These are phyloP conservation scores for Umbelopsis vinacea DNA, from an alignment of 192 early-diverging fungal genomes.

Conservation along the genomic window DNA sequence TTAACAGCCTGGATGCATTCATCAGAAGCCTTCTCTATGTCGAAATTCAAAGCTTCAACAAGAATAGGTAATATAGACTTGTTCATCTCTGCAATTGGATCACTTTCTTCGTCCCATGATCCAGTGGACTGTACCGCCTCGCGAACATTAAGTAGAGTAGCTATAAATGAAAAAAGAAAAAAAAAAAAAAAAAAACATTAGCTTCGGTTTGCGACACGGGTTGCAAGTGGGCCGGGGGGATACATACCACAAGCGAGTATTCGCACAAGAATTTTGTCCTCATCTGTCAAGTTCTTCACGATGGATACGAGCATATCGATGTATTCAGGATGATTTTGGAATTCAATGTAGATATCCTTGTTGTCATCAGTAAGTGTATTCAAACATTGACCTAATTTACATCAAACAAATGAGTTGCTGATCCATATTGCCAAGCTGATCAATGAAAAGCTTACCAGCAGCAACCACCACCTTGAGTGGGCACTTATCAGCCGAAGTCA, in stretches of 20 bases:
- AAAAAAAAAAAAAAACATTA: too few species aligned
- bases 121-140: slow-evolving; percentile 42
- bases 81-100: slow-evolving; percentile 46
- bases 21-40: slow-evolving; percentile 54
- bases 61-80: slow-evolving; percentile 52
- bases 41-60: slow-evolving; percentile 46
- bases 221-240: too few species aligned
- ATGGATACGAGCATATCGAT: slow-evolving; percentile 55
- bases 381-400: slow-evolving; percentile 62
- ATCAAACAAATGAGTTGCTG: too few species aligned
- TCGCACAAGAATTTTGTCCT: slow-evolving; percentile 67
- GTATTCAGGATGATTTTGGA: slow-evolving; percentile 61
- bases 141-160: slow-evolving; percentile 56
- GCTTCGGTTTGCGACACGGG: neutral
- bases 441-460: slow-evolving; percentile 31
- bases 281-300: slow-evolving; percentile 45
- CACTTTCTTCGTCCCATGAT: slow-evolving; percentile 37
- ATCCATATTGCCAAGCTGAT: too few species aligned
- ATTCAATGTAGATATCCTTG: slow-evolving; percentile 54
- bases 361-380: slow-evolving; percentile 86
- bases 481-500: slow-evolving; percentile 52
- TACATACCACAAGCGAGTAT: slow-evolving; percentile 68
- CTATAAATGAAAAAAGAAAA: slow-evolving; percentile 21
- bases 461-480: slow-evolving; percentile 55
- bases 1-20: slow-evolving; percentile 41